phyloP scores from a whole-genome alignment of 768 basidiomycete genomes.

The Strobilomyces confusus region DNA sequence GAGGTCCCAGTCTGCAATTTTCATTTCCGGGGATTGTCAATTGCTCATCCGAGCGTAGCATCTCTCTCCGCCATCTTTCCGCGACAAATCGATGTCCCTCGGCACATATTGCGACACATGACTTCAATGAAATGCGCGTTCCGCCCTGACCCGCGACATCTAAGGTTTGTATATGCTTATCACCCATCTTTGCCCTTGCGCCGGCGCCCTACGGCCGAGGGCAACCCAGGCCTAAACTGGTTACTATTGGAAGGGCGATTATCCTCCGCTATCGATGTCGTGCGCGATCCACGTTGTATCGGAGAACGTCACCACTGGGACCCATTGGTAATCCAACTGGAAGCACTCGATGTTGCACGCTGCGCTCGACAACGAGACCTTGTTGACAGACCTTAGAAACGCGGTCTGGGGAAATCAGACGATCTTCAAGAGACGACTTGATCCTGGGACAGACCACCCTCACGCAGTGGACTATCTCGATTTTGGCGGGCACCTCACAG shows the following conservation, averaged over 20 bases:
- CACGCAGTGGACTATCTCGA: background rate
- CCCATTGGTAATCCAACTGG: background rate
- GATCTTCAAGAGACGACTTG: background rate
- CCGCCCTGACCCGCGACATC: background rate
- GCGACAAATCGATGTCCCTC: too few species aligned
- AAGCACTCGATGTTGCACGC: background rate
- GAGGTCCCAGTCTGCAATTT: too few species aligned
- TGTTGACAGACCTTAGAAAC: background rate
- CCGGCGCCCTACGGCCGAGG: background rate
- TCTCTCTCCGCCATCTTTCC: too few species aligned
- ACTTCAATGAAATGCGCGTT: too few species aligned
- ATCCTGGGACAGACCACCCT: background rate
- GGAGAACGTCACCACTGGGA: too few species aligned
- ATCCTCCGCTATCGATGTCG: constrained; percentile 1
- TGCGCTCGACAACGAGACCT: background rate
- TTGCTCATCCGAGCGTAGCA: too few species aligned
- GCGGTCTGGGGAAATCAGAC: constrained; percentile 3
- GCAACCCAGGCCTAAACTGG: background rate
- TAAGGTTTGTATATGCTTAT: background rate
- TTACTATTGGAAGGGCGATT: background rate
- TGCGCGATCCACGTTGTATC: background rate
- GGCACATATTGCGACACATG: too few species aligned
- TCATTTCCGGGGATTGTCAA: too few species aligned
- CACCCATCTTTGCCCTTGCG: background rate
- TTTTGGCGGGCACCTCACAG: background rate